Evolutionary conservation across 495 filamentous ascomycete species (phyloP), one percentile per base, ranked within the genome.

Genomic region (Echria macrotheca): DNA sequence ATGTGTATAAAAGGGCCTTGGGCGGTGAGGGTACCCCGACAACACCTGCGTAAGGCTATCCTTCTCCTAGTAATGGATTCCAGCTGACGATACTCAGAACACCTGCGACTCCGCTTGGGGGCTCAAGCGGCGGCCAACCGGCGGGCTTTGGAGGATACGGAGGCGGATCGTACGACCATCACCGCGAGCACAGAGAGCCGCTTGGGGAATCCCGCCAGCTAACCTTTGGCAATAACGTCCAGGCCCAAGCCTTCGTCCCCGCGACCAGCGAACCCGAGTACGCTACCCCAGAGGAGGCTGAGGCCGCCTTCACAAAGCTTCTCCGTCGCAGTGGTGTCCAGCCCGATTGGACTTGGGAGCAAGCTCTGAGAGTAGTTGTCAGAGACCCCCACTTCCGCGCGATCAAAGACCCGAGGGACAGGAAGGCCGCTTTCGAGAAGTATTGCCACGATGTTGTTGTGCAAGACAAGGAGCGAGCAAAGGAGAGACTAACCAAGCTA

Each of bases 351-450:
- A 80, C 82, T 0, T 99, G 89, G 89, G 86, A 93, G 49, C 84
- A 95, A 60, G 83, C 89, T 0, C 85, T 99, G 71, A 84, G 87
- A 40, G 80, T 79, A 12, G 86, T 85, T n/a, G 87, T 95, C 59
- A 91, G 87, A 64, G 93, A 99, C 53, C 84, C 90, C 24, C 89
- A 96, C 56, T 97, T 93, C 61, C 86, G 91, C 43, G 85, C 93
- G 9, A 77, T 99, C 51, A 94, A 91, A 61, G 91, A 97, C 58
- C 93, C 94, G 2, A 88, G 82, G 65, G 89, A 96, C 61, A 83
- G 93, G 55, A 91, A 91, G 69, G 74, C 83, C 52, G 89, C 90
- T 17, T 97, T 96, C 68, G 87, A 96, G 75, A 96, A 96, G 73
- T 97, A 91, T 71, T 87, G 85, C 61, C 75, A 86, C 56, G 89